These are phyloP conservation scores for Periglandula ipomoeae DNA, from an alignment of 2,329 filamentous ascomycete genomes.

Conservation along the genomic window DNA sequence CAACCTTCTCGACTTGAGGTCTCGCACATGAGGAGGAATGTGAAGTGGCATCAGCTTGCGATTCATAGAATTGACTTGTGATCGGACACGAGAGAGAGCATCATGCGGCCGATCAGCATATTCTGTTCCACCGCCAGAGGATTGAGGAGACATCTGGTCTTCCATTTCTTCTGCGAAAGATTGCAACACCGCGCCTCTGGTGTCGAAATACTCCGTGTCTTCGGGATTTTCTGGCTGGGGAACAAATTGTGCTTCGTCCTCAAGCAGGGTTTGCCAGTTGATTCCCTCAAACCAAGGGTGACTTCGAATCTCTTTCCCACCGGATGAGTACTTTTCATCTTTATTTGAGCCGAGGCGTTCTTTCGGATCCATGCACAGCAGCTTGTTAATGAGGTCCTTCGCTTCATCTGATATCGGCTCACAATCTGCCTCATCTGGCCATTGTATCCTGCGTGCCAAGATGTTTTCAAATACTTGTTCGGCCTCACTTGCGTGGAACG, in stretches of 20 bases:
- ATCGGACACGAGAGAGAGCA: constrained; percentile 79
- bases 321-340: constrained; percentile 71
- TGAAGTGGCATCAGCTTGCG: constrained; percentile 90
- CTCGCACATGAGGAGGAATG: constrained; percentile 91
- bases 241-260: constrained; percentile 93
- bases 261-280: constrained; percentile 84
- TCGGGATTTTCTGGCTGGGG: constrained; percentile 88
- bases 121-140: constrained; percentile 58
- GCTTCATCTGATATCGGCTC: constrained; percentile 71
- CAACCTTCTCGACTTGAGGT: constrained; percentile 75
- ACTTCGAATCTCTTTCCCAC: constrained; percentile 81
- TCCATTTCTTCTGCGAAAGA: constrained; percentile 92
- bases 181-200: constrained; percentile 82
- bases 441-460: constrained; percentile 77
- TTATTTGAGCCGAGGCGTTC: constrained; percentile 78
- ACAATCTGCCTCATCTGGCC: constrained; percentile 76
- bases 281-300: constrained; percentile 84
- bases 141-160: constrained; percentile 72
- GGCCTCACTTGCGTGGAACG: constrained; percentile 83
- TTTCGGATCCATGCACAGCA: constrained; percentile 76
- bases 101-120: constrained; percentile 89
- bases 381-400: constrained; percentile 86
- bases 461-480: constrained; percentile 98
- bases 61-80: constrained; percentile 78
- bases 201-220: constrained; percentile 96